A percentile compares a stretch with the other conserved stretches of the same genome.
Evolutionary conservation across 257 asterid genomes (phyloP).

Genomic region (Solanum pennellii): DNA sequence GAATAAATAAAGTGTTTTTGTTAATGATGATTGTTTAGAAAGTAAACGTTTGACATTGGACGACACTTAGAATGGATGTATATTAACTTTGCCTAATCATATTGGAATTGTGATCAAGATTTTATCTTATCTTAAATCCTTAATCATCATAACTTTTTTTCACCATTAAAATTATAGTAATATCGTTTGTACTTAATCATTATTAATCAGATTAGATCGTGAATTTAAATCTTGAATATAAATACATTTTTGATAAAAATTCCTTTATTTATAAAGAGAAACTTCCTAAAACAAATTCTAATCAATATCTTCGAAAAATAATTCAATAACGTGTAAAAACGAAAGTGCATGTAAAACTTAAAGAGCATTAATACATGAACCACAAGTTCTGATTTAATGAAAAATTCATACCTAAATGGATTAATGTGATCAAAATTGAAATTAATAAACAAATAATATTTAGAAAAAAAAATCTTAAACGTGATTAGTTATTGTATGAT

Average conservation of each 20-base stretch:
- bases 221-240: rapidly evolving
- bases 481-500: not conserved
- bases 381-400: not conserved
- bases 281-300: no score
- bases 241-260: no score
- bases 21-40: no score
- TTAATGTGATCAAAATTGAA: not conserved
- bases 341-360: not conserved
- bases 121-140: not conserved
- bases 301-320: not conserved
- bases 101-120: not conserved
- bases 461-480: not conserved
- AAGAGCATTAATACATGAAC: not conserved
- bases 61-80: not conserved
- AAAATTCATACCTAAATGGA: not conserved
- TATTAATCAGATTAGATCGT: no score
- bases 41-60: not conserved
- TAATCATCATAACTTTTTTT: not conserved
- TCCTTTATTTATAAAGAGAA: no score
- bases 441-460: not conserved
- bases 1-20: not conserved
- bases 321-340: not conserved
- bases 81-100: not conserved
- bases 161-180: not conserved
- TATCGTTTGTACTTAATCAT: no score